These are phyloP conservation scores for Penicillium mononematosum DNA, from an alignment of 495 filamentous ascomycete genomes.

Conservation along the genomic window DNA sequence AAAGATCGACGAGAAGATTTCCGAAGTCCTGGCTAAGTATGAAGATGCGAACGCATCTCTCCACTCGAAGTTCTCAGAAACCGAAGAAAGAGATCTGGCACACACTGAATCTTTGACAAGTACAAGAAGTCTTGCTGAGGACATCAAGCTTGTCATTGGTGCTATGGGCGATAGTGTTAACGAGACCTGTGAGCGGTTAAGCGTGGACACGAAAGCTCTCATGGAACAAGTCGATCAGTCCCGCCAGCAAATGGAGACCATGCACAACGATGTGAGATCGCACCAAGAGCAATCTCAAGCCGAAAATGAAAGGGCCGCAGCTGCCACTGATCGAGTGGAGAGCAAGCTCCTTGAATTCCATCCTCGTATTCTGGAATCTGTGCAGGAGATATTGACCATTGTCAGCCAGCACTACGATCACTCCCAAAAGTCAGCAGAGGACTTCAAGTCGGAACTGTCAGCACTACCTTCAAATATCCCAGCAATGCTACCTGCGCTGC, in stretches of 20 bases:
- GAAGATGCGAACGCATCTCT: conserved; percentile 72
- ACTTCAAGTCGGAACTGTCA: conserved; percentile 52
- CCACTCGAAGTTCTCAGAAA: conserved; percentile 66
- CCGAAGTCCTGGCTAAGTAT: conserved; percentile 74
- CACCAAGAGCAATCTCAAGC: conserved; percentile 77
- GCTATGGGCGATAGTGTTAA: conserved; percentile 78
- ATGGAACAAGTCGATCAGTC: conserved; percentile 76
- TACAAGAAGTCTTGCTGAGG: conserved; percentile 78
- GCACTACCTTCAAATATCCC: conserved; percentile 53
- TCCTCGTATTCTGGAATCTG: conserved; percentile 76
- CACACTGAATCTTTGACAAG: conserved; percentile 66
- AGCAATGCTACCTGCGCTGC: conserved; percentile 45
- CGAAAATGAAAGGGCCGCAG: conserved; percentile 67
- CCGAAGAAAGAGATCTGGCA: conserved; percentile 62
- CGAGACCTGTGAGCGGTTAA: conserved; percentile 80
- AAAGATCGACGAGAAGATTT: conserved; percentile 79
- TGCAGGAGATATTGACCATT: conserved; percentile 78
- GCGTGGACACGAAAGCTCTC: conserved; percentile 79
- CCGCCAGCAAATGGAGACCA: conserved; percentile 72
- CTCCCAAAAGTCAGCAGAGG: conserved; percentile 51
- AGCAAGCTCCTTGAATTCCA: conserved; percentile 74
- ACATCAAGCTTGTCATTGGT: conserved; percentile 78
- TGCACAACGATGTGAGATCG: conserved; percentile 65
- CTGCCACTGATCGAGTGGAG: conserved; percentile 72
- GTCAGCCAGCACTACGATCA: conserved; percentile 80